Evolutionary conservation across 495 filamentous ascomycete species (phyloP).

Genomic region (Talaromyces adpressus): DNA sequence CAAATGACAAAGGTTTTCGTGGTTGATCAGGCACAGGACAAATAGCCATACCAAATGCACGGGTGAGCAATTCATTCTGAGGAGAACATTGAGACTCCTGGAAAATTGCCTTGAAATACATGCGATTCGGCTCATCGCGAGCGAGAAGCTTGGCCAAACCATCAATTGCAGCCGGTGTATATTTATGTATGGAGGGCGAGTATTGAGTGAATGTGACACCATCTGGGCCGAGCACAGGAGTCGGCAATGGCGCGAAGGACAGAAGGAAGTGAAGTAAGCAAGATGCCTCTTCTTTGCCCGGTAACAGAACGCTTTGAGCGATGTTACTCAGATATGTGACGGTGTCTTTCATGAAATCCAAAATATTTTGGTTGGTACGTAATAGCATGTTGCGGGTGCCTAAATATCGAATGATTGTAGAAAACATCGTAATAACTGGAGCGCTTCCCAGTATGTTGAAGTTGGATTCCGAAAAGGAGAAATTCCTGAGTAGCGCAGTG

Average conservation of each 20-base stretch:
- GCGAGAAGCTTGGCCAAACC: constrained; percentile 86
- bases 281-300: constrained; percentile 80
- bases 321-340: constrained; percentile 85
- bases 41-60: constrained; percentile 81
- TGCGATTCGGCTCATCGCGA: constrained; percentile 86
- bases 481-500: constrained; percentile 86
- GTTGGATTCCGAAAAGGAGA: constrained; percentile 79
- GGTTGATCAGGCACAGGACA: constrained; percentile 68
- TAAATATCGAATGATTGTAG: constrained; percentile 73
- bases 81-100: constrained; percentile 55
- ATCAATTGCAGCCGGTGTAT: constrained; percentile 84
- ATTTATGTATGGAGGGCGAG: constrained; percentile 73
- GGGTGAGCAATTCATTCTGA: constrained; percentile 77
- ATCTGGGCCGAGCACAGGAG: constrained; percentile 44
- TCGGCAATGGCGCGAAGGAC: constrained; percentile 74
- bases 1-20: constrained; percentile 48
- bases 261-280: constrained; percentile 84
- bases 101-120: constrained; percentile 74
- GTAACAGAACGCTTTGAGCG: constrained; percentile 69
- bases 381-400: constrained; percentile 86
- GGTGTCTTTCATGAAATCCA: constrained; percentile 96
- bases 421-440: constrained; percentile 70
- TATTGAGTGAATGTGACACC: constrained; percentile 71
- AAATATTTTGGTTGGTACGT: constrained; percentile 68
- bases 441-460: constrained; percentile 64